phyloP scores from a whole-genome alignment of 441 rosid genomes.

The Adansonia rubrostipa region DNA sequence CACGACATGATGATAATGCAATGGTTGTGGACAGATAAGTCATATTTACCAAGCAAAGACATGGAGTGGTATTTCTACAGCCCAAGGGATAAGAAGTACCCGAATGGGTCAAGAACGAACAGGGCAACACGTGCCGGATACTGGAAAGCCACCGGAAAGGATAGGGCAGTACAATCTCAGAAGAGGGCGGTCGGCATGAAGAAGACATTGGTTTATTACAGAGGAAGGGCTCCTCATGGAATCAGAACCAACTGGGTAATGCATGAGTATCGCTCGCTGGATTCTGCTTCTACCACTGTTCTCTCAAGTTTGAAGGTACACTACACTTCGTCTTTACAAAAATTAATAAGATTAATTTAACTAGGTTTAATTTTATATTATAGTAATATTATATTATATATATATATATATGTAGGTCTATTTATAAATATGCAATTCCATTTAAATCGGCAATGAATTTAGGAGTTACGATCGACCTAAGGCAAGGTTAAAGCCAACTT shows the following conservation, averaged over 20 bases:
- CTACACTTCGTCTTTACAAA: too few species aligned
- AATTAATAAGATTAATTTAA: too few species aligned
- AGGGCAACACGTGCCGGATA: conserved; percentile 78
- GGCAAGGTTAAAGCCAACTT: too few species aligned
- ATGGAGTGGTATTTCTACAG: conserved; percentile 86
- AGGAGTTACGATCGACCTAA: too few species aligned
- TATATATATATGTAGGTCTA: not conserved
- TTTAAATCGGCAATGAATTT: too few species aligned
- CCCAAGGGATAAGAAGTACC: conserved; percentile 76
- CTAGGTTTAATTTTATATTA: too few species aligned
- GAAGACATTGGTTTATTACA: conserved; percentile 74
- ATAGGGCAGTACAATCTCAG: conserved; percentile 48
- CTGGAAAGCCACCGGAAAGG: conserved; percentile 88
- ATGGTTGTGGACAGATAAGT: conserved; percentile 49
- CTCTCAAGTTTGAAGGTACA: conserved; percentile 43
- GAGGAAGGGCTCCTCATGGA: conserved; percentile 80
- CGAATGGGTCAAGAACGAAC: conserved; percentile 80
- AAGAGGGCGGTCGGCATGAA: conserved; percentile 56
- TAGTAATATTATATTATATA: too few species aligned
- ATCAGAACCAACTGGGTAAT: conserved; percentile 71
- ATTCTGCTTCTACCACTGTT: conserved; percentile 36
- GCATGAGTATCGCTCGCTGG: conserved; percentile 68
- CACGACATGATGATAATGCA: not conserved
- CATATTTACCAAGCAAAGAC: conserved; percentile 71
- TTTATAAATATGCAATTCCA: not conserved